Conservation (phyloP, 768 basidiomycete species). For the Hortiboletus flavorubellus region DNA sequence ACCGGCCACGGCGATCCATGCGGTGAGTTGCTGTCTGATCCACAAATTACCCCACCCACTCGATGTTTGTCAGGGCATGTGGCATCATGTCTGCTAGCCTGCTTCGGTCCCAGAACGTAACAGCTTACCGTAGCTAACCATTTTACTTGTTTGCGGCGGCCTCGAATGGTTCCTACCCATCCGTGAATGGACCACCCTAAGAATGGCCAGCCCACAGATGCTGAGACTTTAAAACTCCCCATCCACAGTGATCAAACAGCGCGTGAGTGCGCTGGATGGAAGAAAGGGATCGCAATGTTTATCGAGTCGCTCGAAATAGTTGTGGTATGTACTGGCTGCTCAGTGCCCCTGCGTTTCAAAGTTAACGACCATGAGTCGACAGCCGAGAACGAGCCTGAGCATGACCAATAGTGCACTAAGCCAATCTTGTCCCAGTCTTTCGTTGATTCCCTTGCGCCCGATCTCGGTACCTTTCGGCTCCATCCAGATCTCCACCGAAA, state of each 20-base stretch:
- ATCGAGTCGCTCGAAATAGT: background rate
- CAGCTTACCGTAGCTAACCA: background rate
- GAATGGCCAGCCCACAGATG: background rate
- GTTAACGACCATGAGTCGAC: background rate
- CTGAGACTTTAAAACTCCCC: background rate
- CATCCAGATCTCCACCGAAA: background rate
- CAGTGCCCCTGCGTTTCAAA: background rate
- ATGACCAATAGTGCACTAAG: too few relatives aligned
- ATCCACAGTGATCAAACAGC: too few relatives aligned
- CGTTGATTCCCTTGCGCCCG: background rate
- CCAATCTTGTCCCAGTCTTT: background rate
- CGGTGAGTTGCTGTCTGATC: background rate
- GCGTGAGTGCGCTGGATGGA: background rate
- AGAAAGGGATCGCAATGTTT: background rate
- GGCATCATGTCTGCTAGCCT: background rate
- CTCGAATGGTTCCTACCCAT: background rate
- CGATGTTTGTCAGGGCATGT: background rate
- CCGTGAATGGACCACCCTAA: background rate
- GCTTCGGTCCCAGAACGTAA: too few relatives aligned
- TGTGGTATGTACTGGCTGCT: background rate
- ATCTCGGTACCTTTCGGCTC: background rate
- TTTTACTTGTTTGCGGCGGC: background rate
- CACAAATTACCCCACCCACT: background rate
- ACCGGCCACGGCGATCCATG: background rate
- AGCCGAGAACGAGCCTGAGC: background rate